Base-by-base conservation (phyloP, 140 eudicot genomes). In the Cichorium intybus region DNA sequence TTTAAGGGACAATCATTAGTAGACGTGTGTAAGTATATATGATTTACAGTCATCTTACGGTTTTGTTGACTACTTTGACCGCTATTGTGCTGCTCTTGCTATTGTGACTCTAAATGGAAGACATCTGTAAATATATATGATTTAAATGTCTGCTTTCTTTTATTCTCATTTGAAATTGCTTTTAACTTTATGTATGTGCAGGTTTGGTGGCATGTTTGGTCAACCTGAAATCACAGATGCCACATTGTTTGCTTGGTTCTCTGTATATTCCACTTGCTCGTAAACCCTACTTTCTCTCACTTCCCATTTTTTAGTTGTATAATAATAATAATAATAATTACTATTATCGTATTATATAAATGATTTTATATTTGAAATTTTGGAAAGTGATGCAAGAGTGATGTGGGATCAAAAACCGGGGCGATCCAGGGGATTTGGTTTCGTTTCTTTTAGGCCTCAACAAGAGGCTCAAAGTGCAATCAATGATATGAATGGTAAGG, bases 361-460 rank as follows among this genome's bases (percentile, higher is more conserved):
- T n/a, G n/a, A n/a, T n/a, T n/a, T n/a, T n/a, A n/a, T n/a, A n/a
- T n/a, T 69, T 70, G n/a, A 24, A 22, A 23, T 77, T 20, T 49
- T 51, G 66, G 12, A 15, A 60, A 92, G 98, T 53, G 98, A 92
- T 77, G 98, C 98, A 60, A 81, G 95, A 79, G 98, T 92, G 41
- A 92, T 92, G 98, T 92, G 98, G 98, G 98, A 92, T 55, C 98
- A 88, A 70, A 92, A 92, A 77, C 85, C 96, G 47, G n/a, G n/a
- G n/a, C n/a, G n/a, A n/a, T n/a, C n/a, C n/a, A n/a, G n/a, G n/a
- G n/a, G n/a, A n/a, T n/a, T 92, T 81, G 98, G 98, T 10, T 92
- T 92, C 73, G 98, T 92, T 59, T 88, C 98, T 12, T 92, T 88
- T 59, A 85, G 95, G 55, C 88, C 45, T 81, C 98, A 92, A 73